Evolutionary conservation across 257 asterid species (phyloP).

Genomic region (Dorcoceras hygrometricum): DNA sequence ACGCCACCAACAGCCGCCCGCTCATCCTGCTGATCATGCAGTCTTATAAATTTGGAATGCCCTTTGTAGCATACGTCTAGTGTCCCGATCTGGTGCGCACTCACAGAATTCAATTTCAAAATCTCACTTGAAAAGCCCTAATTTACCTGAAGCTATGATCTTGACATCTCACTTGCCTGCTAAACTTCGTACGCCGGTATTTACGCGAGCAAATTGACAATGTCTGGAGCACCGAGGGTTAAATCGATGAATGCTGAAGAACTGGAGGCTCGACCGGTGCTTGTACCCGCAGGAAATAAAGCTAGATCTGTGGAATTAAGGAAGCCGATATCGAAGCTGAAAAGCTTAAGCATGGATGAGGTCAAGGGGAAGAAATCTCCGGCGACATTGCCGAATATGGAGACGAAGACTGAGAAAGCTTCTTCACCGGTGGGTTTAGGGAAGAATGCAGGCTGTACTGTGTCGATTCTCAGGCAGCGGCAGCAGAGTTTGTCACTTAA

Average conservation of each 20-base stretch:
- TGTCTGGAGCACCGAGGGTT: slow-evolving; percentile 76
- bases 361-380: slow-evolving; percentile 43
- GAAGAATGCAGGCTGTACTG: slow-evolving; percentile 43
- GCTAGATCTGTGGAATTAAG: slow-evolving; percentile 59
- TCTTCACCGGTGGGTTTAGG: slow-evolving; percentile 42
- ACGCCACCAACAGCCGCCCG: slow-evolving; percentile 13
- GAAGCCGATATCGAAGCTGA: slow-evolving; percentile 48
- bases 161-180: slow-evolving; percentile 11
- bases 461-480: slow-evolving; percentile 53
- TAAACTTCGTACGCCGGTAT: slow-evolving; percentile 17
- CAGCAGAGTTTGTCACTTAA: slow-evolving; percentile 54
- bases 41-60: slow-evolving; percentile 6
- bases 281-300: slow-evolving; percentile 79
- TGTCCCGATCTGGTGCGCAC: slow-evolving; percentile 20
- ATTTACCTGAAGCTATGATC: slow-evolving; percentile 23
- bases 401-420: slow-evolving; percentile 24
- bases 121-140: slow-evolving; percentile 38
- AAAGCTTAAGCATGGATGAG: slow-evolving; percentile 37
- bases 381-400: slow-evolving; percentile 30
- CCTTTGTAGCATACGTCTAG: slow-evolving; percentile 25
- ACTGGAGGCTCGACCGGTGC: slow-evolving; percentile 60
- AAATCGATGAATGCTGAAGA: slow-evolving; percentile 50
- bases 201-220: slow-evolving; percentile 26
- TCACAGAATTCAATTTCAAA: slow-evolving; percentile 24
- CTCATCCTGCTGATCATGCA: neutral